Percentiles rank a stretch among this genome's conserved stretches.
Conservation (phyloP, 352 stramenopile species). For the Globisporangium ultimum region DNA sequence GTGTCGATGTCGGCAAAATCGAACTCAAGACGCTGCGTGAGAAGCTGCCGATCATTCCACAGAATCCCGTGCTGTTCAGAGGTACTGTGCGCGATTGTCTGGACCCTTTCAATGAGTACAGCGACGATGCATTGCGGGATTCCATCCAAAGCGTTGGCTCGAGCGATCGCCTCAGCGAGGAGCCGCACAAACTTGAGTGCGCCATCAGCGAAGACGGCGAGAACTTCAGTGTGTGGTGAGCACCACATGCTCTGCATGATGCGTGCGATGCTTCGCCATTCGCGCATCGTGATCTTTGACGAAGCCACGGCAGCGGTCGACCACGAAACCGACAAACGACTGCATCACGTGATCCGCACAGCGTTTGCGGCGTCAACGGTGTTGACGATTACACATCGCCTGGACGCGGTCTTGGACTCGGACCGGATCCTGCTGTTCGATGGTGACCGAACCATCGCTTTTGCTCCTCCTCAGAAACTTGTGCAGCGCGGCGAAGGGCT, state of each 20-base stretch:
- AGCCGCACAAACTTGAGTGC: conserved; percentile 38
- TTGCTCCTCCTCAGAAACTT: conserved; percentile 60
- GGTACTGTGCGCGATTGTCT: too few relatives aligned
- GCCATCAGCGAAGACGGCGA: conserved; percentile 70
- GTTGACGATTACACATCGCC: conserved; percentile 96
- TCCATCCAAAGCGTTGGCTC: too few relatives aligned
- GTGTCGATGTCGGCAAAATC: conserved; percentile 63
- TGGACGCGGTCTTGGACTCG: conserved; percentile 94
- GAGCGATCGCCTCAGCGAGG: too few relatives aligned
- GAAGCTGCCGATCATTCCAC: too few relatives aligned
- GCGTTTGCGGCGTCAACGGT: conserved; percentile 90
- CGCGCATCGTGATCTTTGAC: conserved; percentile 44
- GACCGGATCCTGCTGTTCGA: conserved; percentile 33
- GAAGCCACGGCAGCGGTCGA: too few relatives aligned
- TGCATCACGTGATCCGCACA: conserved; percentile 56
- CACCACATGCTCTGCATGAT: conserved; percentile 90
- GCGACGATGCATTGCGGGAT: too few relatives aligned
- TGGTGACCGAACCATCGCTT: conserved; percentile 71
- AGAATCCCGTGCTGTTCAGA: too few relatives aligned
- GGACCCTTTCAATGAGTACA: too few relatives aligned
- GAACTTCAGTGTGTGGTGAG: conserved; percentile 61
- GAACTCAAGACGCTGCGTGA: conserved; percentile 66
- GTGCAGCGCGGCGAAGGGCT: conserved; percentile 12
- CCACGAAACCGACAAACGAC: conserved; percentile 47
- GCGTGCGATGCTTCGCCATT: conserved; percentile 77